Evolutionary conservation across 352 stramenopile genomes (phyloP).

Genomic region (Phytophthora litchii): DNA sequence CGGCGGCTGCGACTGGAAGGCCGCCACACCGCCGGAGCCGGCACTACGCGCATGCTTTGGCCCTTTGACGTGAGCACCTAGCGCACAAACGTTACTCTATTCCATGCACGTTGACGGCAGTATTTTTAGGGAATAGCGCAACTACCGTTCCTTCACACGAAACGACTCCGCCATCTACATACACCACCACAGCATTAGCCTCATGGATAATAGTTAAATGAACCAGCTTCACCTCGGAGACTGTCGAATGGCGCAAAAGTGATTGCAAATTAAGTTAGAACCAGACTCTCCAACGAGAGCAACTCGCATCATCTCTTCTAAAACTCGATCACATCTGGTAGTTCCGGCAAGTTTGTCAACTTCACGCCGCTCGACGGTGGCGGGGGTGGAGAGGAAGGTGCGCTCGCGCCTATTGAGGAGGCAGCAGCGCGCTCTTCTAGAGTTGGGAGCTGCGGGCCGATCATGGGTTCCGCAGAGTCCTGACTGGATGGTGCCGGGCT

Average conservation of each 20-base stretch:
- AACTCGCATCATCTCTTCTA: slow-evolving; percentile 25
- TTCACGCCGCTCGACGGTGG: slow-evolving; percentile 17
- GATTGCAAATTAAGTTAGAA: slow-evolving; percentile 42
- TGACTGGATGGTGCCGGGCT: slow-evolving; percentile 27
- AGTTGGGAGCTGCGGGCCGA: slow-evolving; percentile 54
- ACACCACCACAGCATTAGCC: no score
- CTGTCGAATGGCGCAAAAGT: slow-evolving; percentile 13
- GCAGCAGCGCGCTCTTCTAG: slow-evolving; percentile 29
- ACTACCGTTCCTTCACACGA: slow-evolving; percentile 5
- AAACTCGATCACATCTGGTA: slow-evolving; percentile 63
- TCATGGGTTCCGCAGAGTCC: slow-evolving; percentile 41
- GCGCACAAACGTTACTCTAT: slow-evolving; percentile 5
- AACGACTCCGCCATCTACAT: slow-evolving; percentile 12
- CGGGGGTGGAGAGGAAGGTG: slow-evolving; percentile 20
- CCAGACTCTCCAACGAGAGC: slow-evolving; percentile 14
- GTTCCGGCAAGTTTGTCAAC: slow-evolving; percentile 47
- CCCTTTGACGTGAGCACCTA: slow-evolving; percentile 7
- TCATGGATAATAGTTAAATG: no score
- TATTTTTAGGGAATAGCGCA: slow-evolving; percentile 19
- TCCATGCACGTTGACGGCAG: not conserved
- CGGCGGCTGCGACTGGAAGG: slow-evolving; percentile 23
- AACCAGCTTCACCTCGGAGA: no score
- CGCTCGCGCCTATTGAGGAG: slow-evolving; percentile 27
- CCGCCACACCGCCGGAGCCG: slow-evolving; percentile 12
- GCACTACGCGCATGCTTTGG: slow-evolving; percentile 24